A percentile compares a stretch with the other conserved stretches of the same genome.
Evolutionary conservation across 345 rosid genomes (phyloP).

Genomic region (Euphorbia lathyris): DNA sequence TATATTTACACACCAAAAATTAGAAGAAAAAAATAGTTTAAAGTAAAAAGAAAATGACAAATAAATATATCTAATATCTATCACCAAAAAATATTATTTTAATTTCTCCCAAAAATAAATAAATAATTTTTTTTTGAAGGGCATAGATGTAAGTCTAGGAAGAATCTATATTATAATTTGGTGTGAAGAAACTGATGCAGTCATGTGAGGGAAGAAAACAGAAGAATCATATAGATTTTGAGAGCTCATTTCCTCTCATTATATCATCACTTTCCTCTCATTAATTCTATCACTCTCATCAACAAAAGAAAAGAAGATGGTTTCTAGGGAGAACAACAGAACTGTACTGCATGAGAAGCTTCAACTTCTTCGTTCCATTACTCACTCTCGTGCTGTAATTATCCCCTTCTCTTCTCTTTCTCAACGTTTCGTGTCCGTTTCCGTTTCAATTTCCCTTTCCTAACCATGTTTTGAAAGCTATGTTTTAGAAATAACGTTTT

Average conservation of each 20-base stretch:
- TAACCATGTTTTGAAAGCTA: no score
- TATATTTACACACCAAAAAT: no score
- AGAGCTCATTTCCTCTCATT: conserved; percentile 28
- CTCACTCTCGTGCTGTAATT: conserved; percentile 59
- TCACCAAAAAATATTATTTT: neutral
- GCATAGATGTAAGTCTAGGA: conserved; percentile 32
- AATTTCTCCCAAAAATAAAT: neutral
- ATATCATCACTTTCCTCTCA: conserved; percentile 23
- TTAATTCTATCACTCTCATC: no score
- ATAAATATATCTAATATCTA: no score
- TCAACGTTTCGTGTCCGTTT: neutral
- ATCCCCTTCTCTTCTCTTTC: conserved; percentile 13
- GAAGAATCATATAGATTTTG: conserved; percentile 36
- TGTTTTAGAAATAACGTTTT: no score
- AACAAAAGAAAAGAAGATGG: conserved; percentile 6
- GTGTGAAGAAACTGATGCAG: conserved; percentile 32
- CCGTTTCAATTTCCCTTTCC: no score
- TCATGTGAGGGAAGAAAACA: conserved; percentile 41
- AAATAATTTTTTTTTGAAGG: conserved; percentile 10
- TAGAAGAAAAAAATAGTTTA: no score
- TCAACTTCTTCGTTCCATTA: conserved; percentile 53
- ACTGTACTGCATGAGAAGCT: conserved; percentile 41
- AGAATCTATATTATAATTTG: conserved; percentile 21
- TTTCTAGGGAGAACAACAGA: conserved; percentile 54
- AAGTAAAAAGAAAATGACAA: no score